phyloP scores from a whole-genome alignment of 164 flowering plant species.

The Tetrastigma voinierianum region DNA sequence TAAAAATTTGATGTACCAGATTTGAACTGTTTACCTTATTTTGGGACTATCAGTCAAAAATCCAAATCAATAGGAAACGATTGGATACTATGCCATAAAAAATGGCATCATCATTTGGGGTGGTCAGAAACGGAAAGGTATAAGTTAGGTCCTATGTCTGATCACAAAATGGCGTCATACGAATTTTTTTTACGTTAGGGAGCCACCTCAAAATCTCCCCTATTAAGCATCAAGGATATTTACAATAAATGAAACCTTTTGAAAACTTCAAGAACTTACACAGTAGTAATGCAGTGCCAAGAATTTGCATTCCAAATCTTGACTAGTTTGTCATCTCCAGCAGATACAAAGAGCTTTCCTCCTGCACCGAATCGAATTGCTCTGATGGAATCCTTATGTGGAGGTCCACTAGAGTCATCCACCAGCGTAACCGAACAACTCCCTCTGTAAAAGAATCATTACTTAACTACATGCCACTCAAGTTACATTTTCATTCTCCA shows the following conservation, averaged over 20 bases:
- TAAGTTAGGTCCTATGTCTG: too few relatives aligned
- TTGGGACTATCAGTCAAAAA: too few relatives aligned
- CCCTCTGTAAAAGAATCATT: conserved; percentile 29
- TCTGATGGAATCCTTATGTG: conserved; percentile 76
- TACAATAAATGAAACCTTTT: not conserved
- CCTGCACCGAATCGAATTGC: conserved; percentile 67
- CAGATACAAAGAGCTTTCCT: conserved; percentile 75
- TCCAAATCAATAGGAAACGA: too few relatives aligned
- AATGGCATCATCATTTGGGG: too few relatives aligned
- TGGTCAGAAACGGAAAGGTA: too few relatives aligned
- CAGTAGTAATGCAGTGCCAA: conserved; percentile 66
- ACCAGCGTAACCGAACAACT: conserved; percentile 38
- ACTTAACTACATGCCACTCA: not conserved
- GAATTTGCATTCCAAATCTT: conserved; percentile 76
- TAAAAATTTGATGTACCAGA: not conserved
- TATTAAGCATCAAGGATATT: not conserved
- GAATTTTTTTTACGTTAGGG: too few relatives aligned
- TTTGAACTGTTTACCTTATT: too few relatives aligned
- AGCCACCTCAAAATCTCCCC: not conserved
- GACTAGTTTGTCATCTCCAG: conserved; percentile 92
- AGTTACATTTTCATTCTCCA: not conserved
- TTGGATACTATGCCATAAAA: too few relatives aligned
- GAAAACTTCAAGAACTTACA: conserved; percentile 48
- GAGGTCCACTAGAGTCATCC: conserved; percentile 52
- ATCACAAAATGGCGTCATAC: too few relatives aligned